phyloP scores from a whole-genome alignment of 176 grass and related monocot species.

The Juncus inflexus region DNA sequence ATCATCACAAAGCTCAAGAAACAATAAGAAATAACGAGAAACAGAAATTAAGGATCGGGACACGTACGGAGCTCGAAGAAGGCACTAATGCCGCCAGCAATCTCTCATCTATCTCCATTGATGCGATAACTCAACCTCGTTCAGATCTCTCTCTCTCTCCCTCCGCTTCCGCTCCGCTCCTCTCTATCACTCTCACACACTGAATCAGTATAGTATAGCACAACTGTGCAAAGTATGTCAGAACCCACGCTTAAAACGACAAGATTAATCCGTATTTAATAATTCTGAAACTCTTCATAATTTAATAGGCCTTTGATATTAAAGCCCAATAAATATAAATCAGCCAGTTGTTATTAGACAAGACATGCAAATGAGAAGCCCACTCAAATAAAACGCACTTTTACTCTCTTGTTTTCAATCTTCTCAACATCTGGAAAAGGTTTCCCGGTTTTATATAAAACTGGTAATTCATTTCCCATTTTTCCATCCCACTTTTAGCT shows the following conservation, averaged over 20 bases:
- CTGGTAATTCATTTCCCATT: too few species aligned
- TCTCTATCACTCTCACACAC: neutral
- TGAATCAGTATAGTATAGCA: neutral
- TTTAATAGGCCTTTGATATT: too few species aligned
- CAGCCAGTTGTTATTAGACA: too few species aligned
- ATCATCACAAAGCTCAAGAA: neutral
- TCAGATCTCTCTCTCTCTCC: neutral
- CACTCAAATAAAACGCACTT: too few species aligned
- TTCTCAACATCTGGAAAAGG: too few species aligned
- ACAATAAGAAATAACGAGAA: neutral
- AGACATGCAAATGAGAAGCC: too few species aligned
- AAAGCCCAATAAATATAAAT: too few species aligned
- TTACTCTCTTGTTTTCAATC: too few species aligned
- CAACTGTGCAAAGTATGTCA: slow-evolving; percentile 9
- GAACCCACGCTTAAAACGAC: slow-evolving; percentile 14
- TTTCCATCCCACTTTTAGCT: too few species aligned
- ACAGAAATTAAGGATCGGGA: neutral
- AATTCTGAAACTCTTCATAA: too few species aligned
- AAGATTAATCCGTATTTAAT: neutral
- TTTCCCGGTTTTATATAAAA: too few species aligned
- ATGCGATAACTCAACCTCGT: neutral
- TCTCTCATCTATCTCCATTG: slow-evolving; percentile 27
- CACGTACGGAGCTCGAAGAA: slow-evolving; percentile 46
- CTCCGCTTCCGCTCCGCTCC: too few species aligned
- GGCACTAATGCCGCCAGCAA: slow-evolving; percentile 39